phyloP scores from a whole-genome alignment of 768 basidiomycete genomes.

The Suillus hirtellus region DNA sequence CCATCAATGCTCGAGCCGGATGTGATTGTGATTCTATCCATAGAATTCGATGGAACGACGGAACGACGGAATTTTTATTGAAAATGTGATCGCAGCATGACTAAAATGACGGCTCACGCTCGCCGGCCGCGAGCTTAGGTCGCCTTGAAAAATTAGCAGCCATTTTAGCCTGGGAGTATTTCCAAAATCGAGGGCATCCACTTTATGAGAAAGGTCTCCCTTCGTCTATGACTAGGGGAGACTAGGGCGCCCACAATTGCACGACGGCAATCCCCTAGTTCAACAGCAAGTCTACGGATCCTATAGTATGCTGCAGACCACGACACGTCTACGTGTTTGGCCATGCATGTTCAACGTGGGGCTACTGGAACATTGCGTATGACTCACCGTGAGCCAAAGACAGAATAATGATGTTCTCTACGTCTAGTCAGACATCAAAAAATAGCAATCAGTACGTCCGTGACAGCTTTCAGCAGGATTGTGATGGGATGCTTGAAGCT shows the following conservation, averaged over 20 bases:
- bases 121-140: conserved; percentile 32
- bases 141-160: conserved; percentile 46
- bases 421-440: conserved; percentile 26
- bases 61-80: conserved; percentile 30
- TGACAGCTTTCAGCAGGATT: conserved; percentile 31
- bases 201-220: conserved; percentile 9
- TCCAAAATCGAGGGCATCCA: conserved; percentile 41
- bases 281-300: conserved; percentile 44
- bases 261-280: conserved; percentile 37
- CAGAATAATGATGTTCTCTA: conserved; percentile 41
- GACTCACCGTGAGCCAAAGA: conserved; percentile 44
- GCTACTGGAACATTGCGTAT: background rate
- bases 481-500: conserved; percentile 13
- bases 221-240: background rate
- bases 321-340: conserved; percentile 55
- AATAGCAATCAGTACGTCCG: conserved; percentile 46
- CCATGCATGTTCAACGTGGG: conserved; percentile 19
- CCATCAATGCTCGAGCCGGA: conserved; percentile 19
- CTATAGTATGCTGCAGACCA: conserved; percentile 55
- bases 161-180: conserved; percentile 48
- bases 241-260: conserved; percentile 38
- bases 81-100: conserved; percentile 27
- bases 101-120: conserved; percentile 37
- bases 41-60: conserved; percentile 34
- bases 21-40: conserved; percentile 21